phyloP scores from a whole-genome alignment of 75 land plant genomes.

The Pinus albicaulis region DNA sequence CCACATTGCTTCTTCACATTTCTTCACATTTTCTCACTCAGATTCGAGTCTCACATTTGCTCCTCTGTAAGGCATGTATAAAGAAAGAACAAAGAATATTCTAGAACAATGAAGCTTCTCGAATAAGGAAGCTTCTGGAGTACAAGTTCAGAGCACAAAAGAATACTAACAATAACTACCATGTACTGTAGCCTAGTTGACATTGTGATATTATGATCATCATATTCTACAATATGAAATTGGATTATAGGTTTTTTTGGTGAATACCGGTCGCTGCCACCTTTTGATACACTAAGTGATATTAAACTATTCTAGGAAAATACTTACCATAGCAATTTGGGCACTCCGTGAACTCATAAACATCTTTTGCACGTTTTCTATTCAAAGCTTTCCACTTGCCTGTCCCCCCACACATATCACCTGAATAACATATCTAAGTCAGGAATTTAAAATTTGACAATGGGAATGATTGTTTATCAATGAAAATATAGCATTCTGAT shows the following conservation, averaged over 20 bases:
- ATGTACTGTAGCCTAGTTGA: background rate
- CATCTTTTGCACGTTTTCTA: slow-evolving; percentile 96
- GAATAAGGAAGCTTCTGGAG: too few species aligned
- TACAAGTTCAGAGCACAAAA: too few species aligned
- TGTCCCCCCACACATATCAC: slow-evolving; percentile 99
- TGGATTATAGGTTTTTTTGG: background rate
- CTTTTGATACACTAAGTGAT: background rate
- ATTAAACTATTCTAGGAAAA: background rate
- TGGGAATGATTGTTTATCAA: too few species aligned
- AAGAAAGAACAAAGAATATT: too few species aligned
- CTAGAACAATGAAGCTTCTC: too few species aligned
- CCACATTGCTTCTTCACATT: too few species aligned
- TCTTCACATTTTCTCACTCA: too few species aligned
- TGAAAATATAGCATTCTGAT: too few species aligned
- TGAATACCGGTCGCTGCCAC: background rate
- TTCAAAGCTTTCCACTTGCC: slow-evolving; percentile 99
- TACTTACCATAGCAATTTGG: slow-evolving; percentile 97
- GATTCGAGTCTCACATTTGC: too few species aligned
- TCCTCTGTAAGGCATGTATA: too few species aligned
- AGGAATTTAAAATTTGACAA: too few species aligned
- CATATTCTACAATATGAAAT: background rate
- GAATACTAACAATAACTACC: background rate
- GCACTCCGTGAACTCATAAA: slow-evolving; percentile 97
- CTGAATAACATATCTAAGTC: slow-evolving; percentile 18
- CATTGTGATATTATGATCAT: background rate